phyloP scores from a whole-genome alignment of 352 stramenopile species.

The Phytophthora niederhauseri region DNA sequence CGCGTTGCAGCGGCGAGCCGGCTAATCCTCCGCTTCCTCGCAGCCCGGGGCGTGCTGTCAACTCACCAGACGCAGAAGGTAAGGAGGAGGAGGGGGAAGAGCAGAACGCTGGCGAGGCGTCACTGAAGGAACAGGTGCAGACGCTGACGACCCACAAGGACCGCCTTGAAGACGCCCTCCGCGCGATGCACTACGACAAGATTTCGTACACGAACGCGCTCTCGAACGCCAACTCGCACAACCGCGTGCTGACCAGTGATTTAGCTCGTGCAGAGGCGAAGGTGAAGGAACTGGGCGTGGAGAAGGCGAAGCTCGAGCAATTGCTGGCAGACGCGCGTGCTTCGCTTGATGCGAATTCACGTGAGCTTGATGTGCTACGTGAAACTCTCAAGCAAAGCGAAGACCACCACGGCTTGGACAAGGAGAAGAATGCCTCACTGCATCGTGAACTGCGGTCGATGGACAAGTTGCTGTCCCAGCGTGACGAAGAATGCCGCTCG shows the following conservation, averaged over 20 bases:
- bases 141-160: conserved; percentile 60
- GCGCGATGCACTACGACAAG: conserved; percentile 83
- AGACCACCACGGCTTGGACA: conserved; percentile 53
- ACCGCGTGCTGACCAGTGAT: conserved; percentile 66
- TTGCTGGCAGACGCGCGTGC: conserved; percentile 44
- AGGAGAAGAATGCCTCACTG: conserved; percentile 74
- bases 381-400: conserved; percentile 65
- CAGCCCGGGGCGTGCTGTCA: background rate
- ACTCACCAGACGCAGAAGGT: conserved; percentile 6
- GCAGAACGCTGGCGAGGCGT: conserved; percentile 7
- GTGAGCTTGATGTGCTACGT: conserved; percentile 67
- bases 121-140: conserved; percentile 64
- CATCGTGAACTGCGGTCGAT: conserved; percentile 73
- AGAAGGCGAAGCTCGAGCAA: conserved; percentile 53
- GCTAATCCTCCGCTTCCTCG: background rate
- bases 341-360: conserved; percentile 43
- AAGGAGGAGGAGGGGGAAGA: background rate
- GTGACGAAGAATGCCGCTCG: conserved; percentile 70
- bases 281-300: conserved; percentile 43
- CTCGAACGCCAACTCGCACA: conserved; percentile 80
- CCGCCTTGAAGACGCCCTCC: conserved; percentile 74
- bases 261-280: conserved; percentile 63
- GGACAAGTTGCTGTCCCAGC: conserved; percentile 70
- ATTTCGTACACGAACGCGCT: conserved; percentile 84
- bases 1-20: conserved; percentile 16